Base-by-base conservation (phyloP, 2,329 filamentous ascomycete species). In the Mycosphaerella arachidis region DNA sequence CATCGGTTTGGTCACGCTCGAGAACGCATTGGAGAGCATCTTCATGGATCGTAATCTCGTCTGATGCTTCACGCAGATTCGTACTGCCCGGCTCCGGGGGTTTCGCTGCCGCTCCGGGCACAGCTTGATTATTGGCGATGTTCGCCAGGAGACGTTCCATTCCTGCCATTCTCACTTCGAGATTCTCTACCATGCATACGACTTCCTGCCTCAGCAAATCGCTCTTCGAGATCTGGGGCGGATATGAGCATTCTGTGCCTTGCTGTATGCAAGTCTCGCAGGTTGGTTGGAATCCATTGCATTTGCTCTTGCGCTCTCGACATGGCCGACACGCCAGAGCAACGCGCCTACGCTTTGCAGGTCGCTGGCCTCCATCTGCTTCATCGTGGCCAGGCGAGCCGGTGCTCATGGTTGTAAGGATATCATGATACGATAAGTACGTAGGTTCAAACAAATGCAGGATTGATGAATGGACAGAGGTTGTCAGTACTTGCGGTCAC, bases 151-250 rank as follows among this genome's bases (percentile, higher is more conserved):
- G 20, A n/a, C 50, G 48, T 24, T 61, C 59, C 27, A 62, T 56
- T 8, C 53, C 52, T 40, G 37, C 53, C 27, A 62, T 58, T 30
- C 56, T 53, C 33, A 35, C 31, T 35, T 62, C 53, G 4, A 62
- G 43, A 6, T 45, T 37, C 31, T 33, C 53, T 3, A 59, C 48
- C 30, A 46, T 59, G 7, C 50, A 53, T 16, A 56, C 35, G 53
- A 59, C 48, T 20, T 59, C 60, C 33, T 56, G 52, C 37, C 60
- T 55, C 37, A 62, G 48, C 43, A 58, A 29, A 54, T 59, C 56
- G 2, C 46, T 62, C 24, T 62, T 59, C 3, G 56, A 62, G 2
- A 57, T n/a, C 12, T 54, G 53, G 16, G 60, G 53, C 20, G 53
- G 53, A 54, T 58, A 59, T 13, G 56, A 56, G 48, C 59, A 58